Percentiles rank a stretch among this genome's conserved stretches.
phyloP scores from a whole-genome alignment of 2,329 filamentous ascomycete species.

The Didymosphaeria variabile region DNA sequence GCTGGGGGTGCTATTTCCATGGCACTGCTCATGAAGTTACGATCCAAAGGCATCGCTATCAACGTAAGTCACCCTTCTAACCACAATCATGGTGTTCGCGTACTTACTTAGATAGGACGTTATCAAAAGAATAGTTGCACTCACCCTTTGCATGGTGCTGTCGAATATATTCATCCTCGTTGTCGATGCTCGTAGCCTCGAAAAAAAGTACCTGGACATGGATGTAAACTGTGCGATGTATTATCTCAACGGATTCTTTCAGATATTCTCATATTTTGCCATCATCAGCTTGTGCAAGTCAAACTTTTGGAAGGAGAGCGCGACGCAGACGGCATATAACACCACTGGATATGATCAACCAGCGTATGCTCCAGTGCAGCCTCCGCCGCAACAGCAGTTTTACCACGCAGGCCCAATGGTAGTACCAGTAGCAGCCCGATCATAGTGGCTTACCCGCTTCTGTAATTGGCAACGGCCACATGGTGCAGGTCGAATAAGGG shows the following conservation, averaged over 20 bases:
- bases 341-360: background rate
- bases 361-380: background rate
- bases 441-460: constrained; percentile 14
- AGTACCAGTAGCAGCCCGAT: constrained; percentile 28
- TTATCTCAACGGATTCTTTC: constrained; percentile 29
- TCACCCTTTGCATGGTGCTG: constrained; percentile 30
- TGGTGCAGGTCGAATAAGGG: constrained; percentile 9
- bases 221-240: constrained; percentile 18
- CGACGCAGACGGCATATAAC: background rate
- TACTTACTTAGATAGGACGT: constrained; percentile 27
- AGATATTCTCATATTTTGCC: constrained; percentile 28
- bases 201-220: background rate
- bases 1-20: constrained; percentile 24
- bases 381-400: constrained; percentile 20
- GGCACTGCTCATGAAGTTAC: constrained; percentile 25
- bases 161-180: constrained; percentile 29
- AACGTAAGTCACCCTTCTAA: constrained; percentile 28
- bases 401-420: constrained; percentile 20
- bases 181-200: constrained; percentile 11
- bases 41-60: constrained; percentile 22
- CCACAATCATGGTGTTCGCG: background rate
- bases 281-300: constrained; percentile 35
- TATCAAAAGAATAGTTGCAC: constrained; percentile 24
- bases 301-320: constrained; percentile 18
- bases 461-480: background rate